These are phyloP conservation scores for Fusarium begoniae DNA, from an alignment of 2,329 filamentous ascomycete species.

Conservation along the genomic window DNA sequence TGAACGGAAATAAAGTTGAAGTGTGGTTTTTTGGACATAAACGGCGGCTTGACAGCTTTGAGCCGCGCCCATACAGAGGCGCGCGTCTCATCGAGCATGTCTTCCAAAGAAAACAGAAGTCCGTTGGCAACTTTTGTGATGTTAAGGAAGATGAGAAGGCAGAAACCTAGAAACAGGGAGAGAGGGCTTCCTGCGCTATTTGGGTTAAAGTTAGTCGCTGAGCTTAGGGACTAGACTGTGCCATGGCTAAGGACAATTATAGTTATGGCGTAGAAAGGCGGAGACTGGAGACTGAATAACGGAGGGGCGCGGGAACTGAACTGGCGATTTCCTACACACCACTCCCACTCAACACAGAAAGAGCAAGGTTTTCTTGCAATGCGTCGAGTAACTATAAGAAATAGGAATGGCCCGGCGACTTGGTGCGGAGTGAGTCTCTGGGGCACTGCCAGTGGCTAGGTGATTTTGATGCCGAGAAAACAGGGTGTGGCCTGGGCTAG, in stretches of 20 bases:
- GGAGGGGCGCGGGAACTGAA: conserved; percentile 18
- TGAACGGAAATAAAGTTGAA: conserved; percentile 86
- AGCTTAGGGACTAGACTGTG: conserved; percentile 23
- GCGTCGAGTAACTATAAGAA: not conserved
- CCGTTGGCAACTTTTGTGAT: conserved; percentile 3
- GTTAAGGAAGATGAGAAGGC: conserved; percentile 19
- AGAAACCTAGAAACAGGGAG: conserved; percentile 19
- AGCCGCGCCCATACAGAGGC: conserved; percentile 54
- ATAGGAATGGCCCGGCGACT: conserved; percentile 1
- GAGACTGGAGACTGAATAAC: conserved; percentile 11
- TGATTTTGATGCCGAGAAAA: conserved; percentile 6
- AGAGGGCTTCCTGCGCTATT: conserved; percentile 22
- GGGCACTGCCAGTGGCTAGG: conserved; percentile 20
- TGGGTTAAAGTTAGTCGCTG: conserved; percentile 23
- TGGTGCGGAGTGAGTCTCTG: conserved; percentile 27
- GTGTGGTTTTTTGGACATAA: conserved; percentile 68
- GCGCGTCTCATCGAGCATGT: conserved; percentile 48
- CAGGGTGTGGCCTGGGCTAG: conserved; percentile 6
- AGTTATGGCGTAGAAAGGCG: conserved; percentile 29
- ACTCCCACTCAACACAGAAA: not conserved
- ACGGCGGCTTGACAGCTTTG: conserved; percentile 63
- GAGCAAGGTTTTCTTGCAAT: conserved; percentile 27
- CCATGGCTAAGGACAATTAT: conserved; percentile 28
- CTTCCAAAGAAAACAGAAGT: conserved; percentile 17
- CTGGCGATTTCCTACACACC: conserved; percentile 25